These are phyloP conservation scores for Glycine latifolia DNA, from an alignment of 306 rosid species.

Conservation along the genomic window DNA sequence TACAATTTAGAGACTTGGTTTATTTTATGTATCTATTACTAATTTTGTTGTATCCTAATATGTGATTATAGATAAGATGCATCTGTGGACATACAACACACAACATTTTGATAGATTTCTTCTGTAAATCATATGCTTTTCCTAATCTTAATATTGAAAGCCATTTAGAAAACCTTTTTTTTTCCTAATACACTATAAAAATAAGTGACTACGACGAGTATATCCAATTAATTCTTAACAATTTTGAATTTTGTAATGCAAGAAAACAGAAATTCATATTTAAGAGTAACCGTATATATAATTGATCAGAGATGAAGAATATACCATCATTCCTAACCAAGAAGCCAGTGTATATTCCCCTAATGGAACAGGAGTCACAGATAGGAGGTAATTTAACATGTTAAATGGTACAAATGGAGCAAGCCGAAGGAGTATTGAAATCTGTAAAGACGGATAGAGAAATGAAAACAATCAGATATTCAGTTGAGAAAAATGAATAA, in stretches of 20 bases:
- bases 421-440: constrained; percentile 88
- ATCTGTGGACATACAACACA: background rate
- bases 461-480: constrained; percentile 6
- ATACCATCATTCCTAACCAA: constrained; percentile 98
- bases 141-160: background rate
- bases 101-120: background rate
- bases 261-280: constrained; percentile 1
- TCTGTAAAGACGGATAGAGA: constrained; percentile 57
- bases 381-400: constrained; percentile 81
- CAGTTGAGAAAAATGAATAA: background rate
- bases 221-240: constrained; percentile 11
- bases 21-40: background rate
- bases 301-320: constrained; percentile 46
- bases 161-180: background rate
- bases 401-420: constrained; percentile 86
- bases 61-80: background rate
- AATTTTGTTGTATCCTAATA: background rate
- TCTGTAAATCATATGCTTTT: background rate
- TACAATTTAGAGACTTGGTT: background rate
- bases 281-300: constrained; percentile 12
- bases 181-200: background rate
- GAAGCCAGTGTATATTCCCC: constrained; percentile 82
- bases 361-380: constrained; percentile 85
- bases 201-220: constrained; percentile 22
- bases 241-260: constrained; percentile 18